Evolutionary conservation across 139 green algal species (phyloP).

Genomic region (Edaphochlamys debaryana): DNA sequence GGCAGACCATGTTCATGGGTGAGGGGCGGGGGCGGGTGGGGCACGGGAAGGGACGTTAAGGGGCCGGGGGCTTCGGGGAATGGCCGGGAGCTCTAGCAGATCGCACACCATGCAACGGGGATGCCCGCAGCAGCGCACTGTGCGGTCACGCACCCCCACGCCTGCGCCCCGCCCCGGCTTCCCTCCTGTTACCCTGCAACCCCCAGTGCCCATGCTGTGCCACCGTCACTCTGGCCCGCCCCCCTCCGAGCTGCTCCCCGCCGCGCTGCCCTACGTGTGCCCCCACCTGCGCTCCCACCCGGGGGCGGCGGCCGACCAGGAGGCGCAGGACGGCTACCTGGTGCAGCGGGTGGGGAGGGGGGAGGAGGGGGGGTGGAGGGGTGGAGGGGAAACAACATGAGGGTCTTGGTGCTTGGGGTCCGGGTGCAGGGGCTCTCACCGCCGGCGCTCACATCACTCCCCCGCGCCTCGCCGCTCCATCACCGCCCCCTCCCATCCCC

Average conservation of each 20-base stretch:
- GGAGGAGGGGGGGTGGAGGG: neutral
- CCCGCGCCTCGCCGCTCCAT: no score
- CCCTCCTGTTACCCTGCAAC: neutral
- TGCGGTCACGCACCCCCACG: no score
- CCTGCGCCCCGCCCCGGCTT: neutral
- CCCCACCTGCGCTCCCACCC: neutral
- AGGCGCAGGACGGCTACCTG: neutral
- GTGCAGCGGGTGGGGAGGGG: neutral
- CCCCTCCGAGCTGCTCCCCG: neutral
- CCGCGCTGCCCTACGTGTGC: constrained; percentile 4
- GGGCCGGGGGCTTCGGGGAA: no score
- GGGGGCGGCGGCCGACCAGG: neutral
- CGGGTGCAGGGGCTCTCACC: no score
- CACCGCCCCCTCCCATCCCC: no score
- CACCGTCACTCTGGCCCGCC: neutral
- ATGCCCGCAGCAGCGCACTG: no score
- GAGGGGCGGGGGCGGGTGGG: neutral
- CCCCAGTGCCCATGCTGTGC: constrained; percentile 24
- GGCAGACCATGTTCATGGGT: constrained; percentile 38
- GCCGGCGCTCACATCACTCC: no score
- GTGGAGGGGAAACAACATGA: neutral
- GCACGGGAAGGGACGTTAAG: no score
- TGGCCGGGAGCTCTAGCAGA: no score
- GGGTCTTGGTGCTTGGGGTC: neutral
- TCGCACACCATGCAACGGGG: no score